Base-by-base conservation (phyloP, 805 yeast genomes). In the Wickerhamiella nectarea region DNA sequence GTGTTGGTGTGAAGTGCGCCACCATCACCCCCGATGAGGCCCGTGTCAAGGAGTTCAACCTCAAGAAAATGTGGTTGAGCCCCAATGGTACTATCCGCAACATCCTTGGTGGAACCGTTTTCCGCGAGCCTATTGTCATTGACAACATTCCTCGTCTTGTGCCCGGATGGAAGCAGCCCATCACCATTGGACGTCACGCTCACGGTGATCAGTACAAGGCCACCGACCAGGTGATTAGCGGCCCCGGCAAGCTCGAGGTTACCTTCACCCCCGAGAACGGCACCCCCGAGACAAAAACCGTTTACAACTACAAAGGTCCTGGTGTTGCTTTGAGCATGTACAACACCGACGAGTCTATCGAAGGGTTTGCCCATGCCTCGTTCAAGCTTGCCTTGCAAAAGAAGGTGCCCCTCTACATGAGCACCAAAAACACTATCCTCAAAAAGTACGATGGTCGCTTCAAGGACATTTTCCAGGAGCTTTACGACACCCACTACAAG, bases 21-120 rank as follows among this genome's bases (percentile, higher is more conserved):
- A 89, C 97, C 42, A 89, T 89, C 62, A 89, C 97, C n/a, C 96
- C 97, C 6, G 66, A 62, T 46, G 97, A 89, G 68, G 91, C 84
- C 38, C 77, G 97, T 57, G 96, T 89, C 43, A 69, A 82, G 63
- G 97, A 89, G 65, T 89, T 85, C 65, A 68, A 73, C 45, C 72
- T 89, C 63, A 86, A 89, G 69, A 81, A 86, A 64, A 89, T 89
- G 97, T 89, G 96, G 96, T 72, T 80, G 48, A 84, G 95, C 12
- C 97, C 97, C 51, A 89, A 89, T 65, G 97, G 97, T 48, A 89
- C 97, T 41, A 83, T 89, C 62, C 79, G 97, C 67, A 89, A 89
- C 69, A 80, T 89, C 49, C 69, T 89, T 48, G 95, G 95, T 41
- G 97, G 97, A 48, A 89, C 96, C 22, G 95, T 89, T 37, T 89